Base-by-base conservation (phyloP, 108 stramenopile species). In the Schizochytrium sp. region DNA sequence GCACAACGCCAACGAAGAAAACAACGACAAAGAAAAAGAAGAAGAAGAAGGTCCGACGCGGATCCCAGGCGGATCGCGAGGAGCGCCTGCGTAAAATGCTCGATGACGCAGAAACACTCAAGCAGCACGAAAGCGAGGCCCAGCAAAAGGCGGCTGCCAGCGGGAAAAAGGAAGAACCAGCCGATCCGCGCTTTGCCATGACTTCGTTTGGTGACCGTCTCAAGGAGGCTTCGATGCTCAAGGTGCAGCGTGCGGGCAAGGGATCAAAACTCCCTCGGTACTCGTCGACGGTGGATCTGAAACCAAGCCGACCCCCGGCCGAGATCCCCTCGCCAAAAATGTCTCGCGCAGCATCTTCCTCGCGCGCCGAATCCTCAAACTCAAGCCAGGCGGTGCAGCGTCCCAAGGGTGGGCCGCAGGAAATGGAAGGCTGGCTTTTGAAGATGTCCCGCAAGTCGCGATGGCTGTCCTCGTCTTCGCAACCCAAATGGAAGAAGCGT, bases 381-480 rank as follows among this genome's bases (percentile, higher is more conserved):
- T 25, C 23, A 3, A 53, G 51, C 45, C 23, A 83, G 23, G 76
- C 16, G 5, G 76, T 25, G 10, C 19, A 47, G 51, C 48, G 21
- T 2, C 72, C 23, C n/a, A 83, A 1, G 34, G 63, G 63, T 12
- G 48, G 51, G 51, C 76, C 76, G 14, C 12, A 83, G 51, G 51
- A 3, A 23, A 28, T 12, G 48, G 76, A 83, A 18, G 76, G 76
- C n/a, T 83, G 76, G 76, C 6, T 83, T 23, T 12, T 1, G 18
- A 83, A 83, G 76, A 83, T 83, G 76, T 53, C 76, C 10, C 45
- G 51, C 76, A 83, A 83, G 76, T 53, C 76, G 48, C 45, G 76
- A 12, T 83, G 76, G 76, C 51, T 83, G n/a, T 25, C 23, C 76
- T n/a, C 45, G 18, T 47, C 76, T 16, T 23, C 48, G 63, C 25